Evolutionary conservation across 352 stramenopile genomes (phyloP), one percentile per base, ranked within the genome.

Genomic region (Peronospora farinosa): DNA sequence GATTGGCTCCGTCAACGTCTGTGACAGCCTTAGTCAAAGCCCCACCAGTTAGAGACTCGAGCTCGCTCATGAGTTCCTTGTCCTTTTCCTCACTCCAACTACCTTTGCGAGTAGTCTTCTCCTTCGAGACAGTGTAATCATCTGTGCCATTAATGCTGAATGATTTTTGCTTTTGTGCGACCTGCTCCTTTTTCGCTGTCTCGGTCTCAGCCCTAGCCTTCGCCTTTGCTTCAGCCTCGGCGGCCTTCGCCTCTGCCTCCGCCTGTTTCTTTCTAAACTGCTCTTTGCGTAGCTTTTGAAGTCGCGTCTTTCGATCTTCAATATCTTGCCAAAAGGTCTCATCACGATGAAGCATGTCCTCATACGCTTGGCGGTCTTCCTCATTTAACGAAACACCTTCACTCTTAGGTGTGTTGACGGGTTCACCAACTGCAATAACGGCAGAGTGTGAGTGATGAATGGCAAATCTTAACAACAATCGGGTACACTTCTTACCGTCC

Each of bases 51-150:
- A 92, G 51, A 13, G 83, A 92, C 60, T 94, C 78, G 6, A 94
- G 69, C 43, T 90, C 80, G 43, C 63, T 90, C 78, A 94, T 91
- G 3, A 94, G 60, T 41, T 89, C 73, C 54, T 89, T 85, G 63
- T 94, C 83, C 40, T 87, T 89, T 39, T 86, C 74, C 51, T 91
- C 83, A 54, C 88, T 72, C 83, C 83, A 94, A 46, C 80, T 92
- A 10, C 77, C 67, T 37, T 84, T 84, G 10, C 80, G 79, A 44
- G 72, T 84, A 43, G 63, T 41, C 38, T 65, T 70, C n/a, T 66
- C 56, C 44, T 67, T 74, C 5, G 67, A 48, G 2, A 42, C 48
- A n/a, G 60, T 17, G 15, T 92, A 79, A 27, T 91, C 79, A 17
- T 92, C 77, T 11, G 48, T 61, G 11, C 68, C 72, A 35, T 69